Evolutionary conservation across 768 basidiomycete species (phyloP), one percentile per base, ranked within the genome.

Genomic region (Amylocystis lapponica): DNA sequence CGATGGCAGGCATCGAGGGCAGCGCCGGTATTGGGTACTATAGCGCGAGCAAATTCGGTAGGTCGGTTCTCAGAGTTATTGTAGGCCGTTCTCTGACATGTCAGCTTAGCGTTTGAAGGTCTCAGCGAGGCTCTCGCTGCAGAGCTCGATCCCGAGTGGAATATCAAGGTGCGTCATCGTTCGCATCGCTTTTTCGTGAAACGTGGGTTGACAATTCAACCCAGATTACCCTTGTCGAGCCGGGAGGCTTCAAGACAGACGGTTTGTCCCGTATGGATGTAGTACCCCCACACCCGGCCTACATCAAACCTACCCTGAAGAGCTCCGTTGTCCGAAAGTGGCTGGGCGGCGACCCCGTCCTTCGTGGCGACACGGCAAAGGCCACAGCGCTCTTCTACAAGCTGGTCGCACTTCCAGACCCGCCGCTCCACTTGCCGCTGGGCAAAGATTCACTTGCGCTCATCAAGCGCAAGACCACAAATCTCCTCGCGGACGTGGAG

Each of bases 131-230:
- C 51, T 26, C 44, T 63, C 5, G 56, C 51, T 21, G 41, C 36
- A 36, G 65, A 65, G 34, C 53, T 66, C 9, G 64, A 66, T 33
- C 65, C 63, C 3, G 50, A 45, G 6, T 66, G 65, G 65, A 54
- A 62, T 40, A 59, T 66, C 45, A 65, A 49, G 41, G 63, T 60
- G 45, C 49, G 25, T 34, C 9, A 13, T 26, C n/a, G 7, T 8
- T 5, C 22, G 10, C 25, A n/a, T n/a, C n/a, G n/a, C n/a, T n/a
- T n/a, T n/a, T 9, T 7, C 20, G 14, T 5, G 5, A 11, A 20
- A 20, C 19, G 13, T 21, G 17, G 7, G 5, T 36, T 36, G 6
- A 19, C 17, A 36, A 19, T 16, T 14, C 35, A 8, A 19, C 19
- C 5, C 33, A 58, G 55, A 32, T 58, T 13, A 48, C 50, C 3